Base-by-base conservation (phyloP, 1,139 yeast genomes). In the Barnettozyma hawaiiensis region DNA sequence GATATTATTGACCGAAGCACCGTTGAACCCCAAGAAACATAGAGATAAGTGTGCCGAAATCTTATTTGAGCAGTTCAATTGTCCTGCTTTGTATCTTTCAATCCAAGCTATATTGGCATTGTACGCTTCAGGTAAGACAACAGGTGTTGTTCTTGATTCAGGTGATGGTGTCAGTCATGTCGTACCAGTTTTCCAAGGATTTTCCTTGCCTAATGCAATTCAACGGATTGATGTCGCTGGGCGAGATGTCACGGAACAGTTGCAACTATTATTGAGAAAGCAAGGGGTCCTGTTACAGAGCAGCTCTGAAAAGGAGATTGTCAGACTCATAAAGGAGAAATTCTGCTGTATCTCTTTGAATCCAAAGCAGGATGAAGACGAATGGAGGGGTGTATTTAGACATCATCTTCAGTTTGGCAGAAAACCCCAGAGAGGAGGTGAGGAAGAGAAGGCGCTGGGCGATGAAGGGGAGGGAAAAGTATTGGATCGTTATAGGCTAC, bases 101-200 rank as follows among this genome's bases (percentile, higher is more conserved):
- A 74, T 85, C 37, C 97, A 89, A 53, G 94, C 96, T 0, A 90
- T 89, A 12, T 67, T 90, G 42, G 76, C 96, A 2, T 66, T 90
- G 28, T 90, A 90, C 64, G 90, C 97, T 0, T 76, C 86, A 3
- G 97, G 97, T 0, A 68, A 89, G 52, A 90, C 97, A 3, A 89
- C 96, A 0, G 97, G 97, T 1, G 76, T 86, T 32, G 95, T 87
- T 10, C 62, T 90, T 12, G 97, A 90, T 60, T 76, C 85, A 31
- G 97, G 97, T 4, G 97, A 90, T 59, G 97, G 97, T 4, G 95
- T 87, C 20, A 76, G 85, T 36, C 92, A 85, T 58, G 73, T 86
- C 8, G 95, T 87, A 1, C 96, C 97, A 0, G 87, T 92, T 0
- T 90, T 76, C 61, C 92, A 87, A 47, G 97, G 97, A 5, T 89